Conservation (phyloP, 345 rosid genomes). For the Tarenaya hassleriana region DNA sequence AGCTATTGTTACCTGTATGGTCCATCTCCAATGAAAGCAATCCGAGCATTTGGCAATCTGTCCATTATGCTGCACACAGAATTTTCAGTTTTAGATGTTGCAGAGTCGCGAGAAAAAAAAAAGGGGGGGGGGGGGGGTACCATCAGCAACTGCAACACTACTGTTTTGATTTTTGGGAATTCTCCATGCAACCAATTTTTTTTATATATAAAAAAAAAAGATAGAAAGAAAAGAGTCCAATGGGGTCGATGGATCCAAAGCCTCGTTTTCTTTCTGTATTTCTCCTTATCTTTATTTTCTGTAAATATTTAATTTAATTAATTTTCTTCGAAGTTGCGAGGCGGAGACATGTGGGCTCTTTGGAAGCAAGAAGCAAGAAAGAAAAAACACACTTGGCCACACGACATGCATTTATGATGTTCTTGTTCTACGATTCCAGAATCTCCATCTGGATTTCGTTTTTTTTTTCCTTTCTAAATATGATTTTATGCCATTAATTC, state of each 20-base stretch:
- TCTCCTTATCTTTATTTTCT: slow-evolving; percentile 6
- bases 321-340: slow-evolving; percentile 21
- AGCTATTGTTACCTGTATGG: slow-evolving; percentile 65
- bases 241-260: slow-evolving; percentile 49
- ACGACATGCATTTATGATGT: slow-evolving; percentile 24
- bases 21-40: slow-evolving; percentile 93
- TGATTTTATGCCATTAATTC: not conserved
- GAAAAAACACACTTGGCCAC: slow-evolving; percentile 25
- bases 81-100: slow-evolving; percentile 10
- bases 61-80: slow-evolving; percentile 76
- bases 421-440: slow-evolving; percentile 26
- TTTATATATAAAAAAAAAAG: slow-evolving; percentile 23
- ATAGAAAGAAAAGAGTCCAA: slow-evolving; percentile 24
- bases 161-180: slow-evolving; percentile 22
- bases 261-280: slow-evolving; percentile 20
- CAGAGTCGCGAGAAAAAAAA: too few species aligned
- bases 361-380: slow-evolving; percentile 27
- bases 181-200: slow-evolving; percentile 15
- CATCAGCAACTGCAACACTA: slow-evolving; percentile 28
- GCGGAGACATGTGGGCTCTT: slow-evolving; percentile 62
- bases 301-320: slow-evolving; percentile 2
- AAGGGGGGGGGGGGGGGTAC: too few species aligned
- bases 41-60: slow-evolving; percentile 74
- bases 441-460: slow-evolving; percentile 11
- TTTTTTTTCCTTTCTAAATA: not conserved